A percentile compares a stretch with the other conserved stretches of the same genome.
Evolutionary conservation across 192 early-diverging fungal genomes (phyloP).

Genomic region (Rhizoclosmatium globosum): DNA sequence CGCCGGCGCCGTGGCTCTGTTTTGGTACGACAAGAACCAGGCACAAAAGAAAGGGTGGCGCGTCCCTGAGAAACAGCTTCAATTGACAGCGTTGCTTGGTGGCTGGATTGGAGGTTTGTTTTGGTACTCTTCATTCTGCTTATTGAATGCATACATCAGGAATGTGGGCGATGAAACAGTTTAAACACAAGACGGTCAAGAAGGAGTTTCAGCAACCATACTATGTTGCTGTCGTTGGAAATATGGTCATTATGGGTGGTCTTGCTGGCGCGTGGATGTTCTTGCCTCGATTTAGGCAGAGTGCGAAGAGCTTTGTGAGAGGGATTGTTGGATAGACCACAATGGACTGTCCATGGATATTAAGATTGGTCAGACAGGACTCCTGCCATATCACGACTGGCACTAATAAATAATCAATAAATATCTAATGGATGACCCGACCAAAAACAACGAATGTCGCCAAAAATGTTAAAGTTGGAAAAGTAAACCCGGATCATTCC

Average conservation of each 20-base stretch:
- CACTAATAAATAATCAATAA: no score
- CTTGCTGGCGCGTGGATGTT: constrained; percentile 19
- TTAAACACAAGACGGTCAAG: constrained; percentile 65
- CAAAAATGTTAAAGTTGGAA: no score
- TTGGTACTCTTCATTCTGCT: not conserved
- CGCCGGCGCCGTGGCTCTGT: constrained; percentile 49
- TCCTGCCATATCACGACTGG: no score
- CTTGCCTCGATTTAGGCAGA: constrained; percentile 12
- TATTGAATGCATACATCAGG: constrained; percentile 14
- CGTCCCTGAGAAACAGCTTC: constrained; percentile 56
- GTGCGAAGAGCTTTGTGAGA: not conserved
- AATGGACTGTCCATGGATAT: no score
- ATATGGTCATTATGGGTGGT: constrained; percentile 19
- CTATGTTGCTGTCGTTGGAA: constrained; percentile 29
- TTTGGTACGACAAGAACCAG: constrained; percentile 65
- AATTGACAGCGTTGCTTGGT: constrained; percentile 58
- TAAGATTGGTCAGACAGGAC: no score
- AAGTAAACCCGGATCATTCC: no score
- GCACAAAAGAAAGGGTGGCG: constrained; percentile 59
- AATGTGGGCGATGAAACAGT: constrained; percentile 61
- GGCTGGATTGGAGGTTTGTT: constrained; percentile 58
- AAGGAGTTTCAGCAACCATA: constrained; percentile 56
- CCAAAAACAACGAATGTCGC: no score
- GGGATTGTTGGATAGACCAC: not conserved
- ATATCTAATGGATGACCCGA: no score